Conservation (phyloP, 2,329 filamentous ascomycete genomes). For the Pseudogymnoascus sp. region DNA sequence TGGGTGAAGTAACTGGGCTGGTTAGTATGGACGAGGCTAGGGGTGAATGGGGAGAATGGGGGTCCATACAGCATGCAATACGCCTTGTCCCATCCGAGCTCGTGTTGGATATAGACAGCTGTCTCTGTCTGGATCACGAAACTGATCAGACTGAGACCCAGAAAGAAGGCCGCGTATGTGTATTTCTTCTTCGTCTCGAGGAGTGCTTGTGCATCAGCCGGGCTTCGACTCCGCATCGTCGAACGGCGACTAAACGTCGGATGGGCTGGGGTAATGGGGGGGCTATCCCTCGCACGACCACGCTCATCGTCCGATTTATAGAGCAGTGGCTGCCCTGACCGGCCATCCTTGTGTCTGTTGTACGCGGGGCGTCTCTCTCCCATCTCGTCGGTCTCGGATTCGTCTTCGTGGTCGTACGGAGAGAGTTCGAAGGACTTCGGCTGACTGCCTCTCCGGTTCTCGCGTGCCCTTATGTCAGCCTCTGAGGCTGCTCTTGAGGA, state of each 20-base stretch:
- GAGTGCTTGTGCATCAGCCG: slow-evolving; percentile 51
- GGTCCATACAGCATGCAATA: slow-evolving; percentile 86
- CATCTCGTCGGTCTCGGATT: slow-evolving; percentile 23
- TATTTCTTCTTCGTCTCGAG: slow-evolving; percentile 73
- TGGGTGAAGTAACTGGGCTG: slow-evolving; percentile 70
- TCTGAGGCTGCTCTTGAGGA: not conserved
- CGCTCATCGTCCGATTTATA: slow-evolving; percentile 27
- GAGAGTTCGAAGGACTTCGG: not conserved
- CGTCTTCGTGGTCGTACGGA: slow-evolving; percentile 14
- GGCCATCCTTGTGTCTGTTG: slow-evolving; percentile 31
- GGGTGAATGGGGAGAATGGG: not conserved
- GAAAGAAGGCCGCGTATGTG: slow-evolving; percentile 76
- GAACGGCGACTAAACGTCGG: slow-evolving; percentile 48
- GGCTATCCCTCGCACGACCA: slow-evolving; percentile 16
- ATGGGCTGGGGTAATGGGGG: slow-evolving; percentile 21
- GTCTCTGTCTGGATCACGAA: slow-evolving; percentile 96
- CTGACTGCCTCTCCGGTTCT: not conserved
- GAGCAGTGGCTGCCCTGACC: slow-evolving; percentile 32
- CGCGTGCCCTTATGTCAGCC: not conserved
- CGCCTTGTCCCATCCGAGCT: slow-evolving; percentile 93
- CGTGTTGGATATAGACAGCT: slow-evolving; percentile 87
- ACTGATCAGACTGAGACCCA: slow-evolving; percentile 72
- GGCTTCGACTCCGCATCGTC: slow-evolving; percentile 71
- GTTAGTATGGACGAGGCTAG: slow-evolving; percentile 11
- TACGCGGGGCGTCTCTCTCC: slow-evolving; percentile 33